Conservation (phyloP, 352 stramenopile genomes). For the Pythium volutum region DNA sequence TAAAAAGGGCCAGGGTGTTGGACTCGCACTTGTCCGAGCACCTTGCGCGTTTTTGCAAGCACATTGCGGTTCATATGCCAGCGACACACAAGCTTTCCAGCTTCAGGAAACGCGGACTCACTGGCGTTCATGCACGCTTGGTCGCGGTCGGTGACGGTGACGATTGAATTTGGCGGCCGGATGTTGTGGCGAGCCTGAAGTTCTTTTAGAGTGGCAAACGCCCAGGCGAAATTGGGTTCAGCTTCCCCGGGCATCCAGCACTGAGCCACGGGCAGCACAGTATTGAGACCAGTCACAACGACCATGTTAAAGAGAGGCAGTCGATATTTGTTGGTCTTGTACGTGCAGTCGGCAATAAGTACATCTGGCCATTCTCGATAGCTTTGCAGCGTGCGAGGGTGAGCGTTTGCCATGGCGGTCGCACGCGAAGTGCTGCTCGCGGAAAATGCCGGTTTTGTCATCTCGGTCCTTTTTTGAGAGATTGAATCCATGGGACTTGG, state of each 20-base stretch:
- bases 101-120: neutral
- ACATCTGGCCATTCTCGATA: neutral
- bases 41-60: neutral
- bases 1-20: neutral
- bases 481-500: neutral
- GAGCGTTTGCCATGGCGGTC: neutral
- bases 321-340: neutral
- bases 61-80: slow-evolving; percentile 29
- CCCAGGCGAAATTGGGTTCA: slow-evolving; percentile 22
- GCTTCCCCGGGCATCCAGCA: neutral
- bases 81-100: slow-evolving; percentile 8
- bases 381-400: neutral
- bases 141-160: neutral
- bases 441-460: neutral
- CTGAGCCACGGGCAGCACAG: neutral
- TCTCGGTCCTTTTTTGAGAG: neutral
- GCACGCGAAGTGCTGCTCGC: neutral
- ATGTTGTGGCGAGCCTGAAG: neutral
- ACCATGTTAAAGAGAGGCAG: neutral
- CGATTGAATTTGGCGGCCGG: neutral
- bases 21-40: neutral
- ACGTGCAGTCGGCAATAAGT: neutral
- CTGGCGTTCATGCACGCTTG: slow-evolving; percentile 15
- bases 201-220: slow-evolving; percentile 5
- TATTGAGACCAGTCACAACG: neutral